Base-by-base conservation (phyloP, 2,329 filamentous ascomycete genomes). In the Diaporthe capsici region DNA sequence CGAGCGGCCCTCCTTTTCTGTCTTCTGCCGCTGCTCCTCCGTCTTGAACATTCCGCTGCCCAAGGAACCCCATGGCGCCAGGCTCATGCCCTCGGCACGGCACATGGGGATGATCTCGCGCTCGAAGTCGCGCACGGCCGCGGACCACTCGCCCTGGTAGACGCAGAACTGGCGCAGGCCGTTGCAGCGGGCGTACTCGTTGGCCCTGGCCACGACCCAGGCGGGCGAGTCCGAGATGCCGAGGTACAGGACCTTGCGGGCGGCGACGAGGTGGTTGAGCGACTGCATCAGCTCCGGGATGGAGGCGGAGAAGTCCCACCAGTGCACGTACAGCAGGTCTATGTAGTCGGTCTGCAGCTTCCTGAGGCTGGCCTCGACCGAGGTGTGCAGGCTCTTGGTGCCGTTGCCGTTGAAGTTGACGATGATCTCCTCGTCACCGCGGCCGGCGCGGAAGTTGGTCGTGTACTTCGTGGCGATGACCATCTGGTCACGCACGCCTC, bases 381-480 rank as follows among this genome's bases (percentile, higher is more conserved):
- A 92, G 1, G 84, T 80, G 57, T 88, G 86, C 55, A 94, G 81
- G 74, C 87, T 91, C 84, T 94, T 94, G 57, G 89, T 85, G 28
- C 89, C 88, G 80, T 93, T 93, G 3, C 92, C 92, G 42, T 84
- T 84, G 75, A 81, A 88, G 80, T 91, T 92, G 78, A 86, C 77
- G 2, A 81, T 82, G 13, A 83, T 83, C 42, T 83, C 83, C 71
- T 83, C 84, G 49, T 85, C 86, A 9, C 82, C 53, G 20, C 82
- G 82, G 67, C 85, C 77, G n/a, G 78, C 79, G 47, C 81, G 83
- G 80, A 87, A 91, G 76, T 87, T 84, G 9, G 84, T 87, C 0
- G 88, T 88, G 82, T 88, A 94, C 81, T 95, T 94, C 76, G 92
- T 94, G 1, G 92, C 92, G 72, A 94, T 85, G 31, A 94, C 92